Evolutionary conservation across 2,329 filamentous ascomycete species (phyloP).

Genomic region (Aschersonia sp.): DNA sequence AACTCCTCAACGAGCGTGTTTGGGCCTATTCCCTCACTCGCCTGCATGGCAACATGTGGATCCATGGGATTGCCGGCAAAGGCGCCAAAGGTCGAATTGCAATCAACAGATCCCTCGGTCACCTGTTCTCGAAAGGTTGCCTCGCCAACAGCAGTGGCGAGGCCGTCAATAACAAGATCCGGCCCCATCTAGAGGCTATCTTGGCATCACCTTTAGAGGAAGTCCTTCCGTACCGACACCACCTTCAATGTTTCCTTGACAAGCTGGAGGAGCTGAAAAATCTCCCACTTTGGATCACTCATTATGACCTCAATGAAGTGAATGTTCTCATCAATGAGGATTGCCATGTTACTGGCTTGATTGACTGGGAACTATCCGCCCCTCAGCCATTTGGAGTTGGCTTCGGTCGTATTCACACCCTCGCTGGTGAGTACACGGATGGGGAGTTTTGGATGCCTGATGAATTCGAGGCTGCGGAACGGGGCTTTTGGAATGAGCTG

Average conservation of each 20-base stretch:
- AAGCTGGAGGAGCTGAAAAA: neutral
- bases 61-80: conserved; percentile 1
- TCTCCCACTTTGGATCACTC: conserved; percentile 2
- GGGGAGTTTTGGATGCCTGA: conserved; percentile 13
- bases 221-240: neutral
- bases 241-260: neutral
- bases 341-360: conserved; percentile 1
- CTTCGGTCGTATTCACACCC: conserved; percentile 11
- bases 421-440: conserved; percentile 10
- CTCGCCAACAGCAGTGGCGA: conserved; percentile 1
- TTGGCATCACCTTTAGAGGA: conserved; percentile 1
- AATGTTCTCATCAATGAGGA: conserved; percentile 1
- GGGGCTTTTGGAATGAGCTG: conserved; percentile 11
- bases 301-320: conserved; percentile 1
- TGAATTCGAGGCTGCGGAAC: conserved; percentile 12
- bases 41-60: conserved; percentile 1
- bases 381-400: conserved; percentile 1
- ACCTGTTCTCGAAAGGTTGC: conserved; percentile 1
- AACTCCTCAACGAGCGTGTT: neutral
- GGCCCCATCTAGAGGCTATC: conserved; percentile 1
- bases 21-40: conserved; percentile 1
- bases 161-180: neutral
- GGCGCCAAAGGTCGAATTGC: conserved; percentile 1
- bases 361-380: conserved; percentile 2
- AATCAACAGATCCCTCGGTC: conserved; percentile 1